A percentile compares a stretch with the other conserved stretches of the same genome.
Evolutionary conservation across 441 rosid genomes (phyloP).

Genomic region (Syzygium malaccense): DNA sequence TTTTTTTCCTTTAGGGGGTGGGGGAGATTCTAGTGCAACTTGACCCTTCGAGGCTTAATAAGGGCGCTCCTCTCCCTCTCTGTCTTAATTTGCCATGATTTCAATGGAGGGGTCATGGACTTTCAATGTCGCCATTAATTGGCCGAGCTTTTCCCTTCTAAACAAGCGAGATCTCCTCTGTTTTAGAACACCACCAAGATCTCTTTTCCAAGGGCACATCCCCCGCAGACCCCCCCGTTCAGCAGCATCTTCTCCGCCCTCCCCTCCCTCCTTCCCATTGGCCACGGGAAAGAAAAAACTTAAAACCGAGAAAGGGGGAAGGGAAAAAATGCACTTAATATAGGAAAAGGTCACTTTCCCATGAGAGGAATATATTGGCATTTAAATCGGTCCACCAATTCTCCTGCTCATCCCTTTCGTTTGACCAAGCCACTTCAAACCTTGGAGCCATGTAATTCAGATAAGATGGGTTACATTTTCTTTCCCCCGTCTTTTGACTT

Average conservation of each 20-base stretch:
- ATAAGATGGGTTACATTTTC: neutral
- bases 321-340: neutral
- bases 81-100: neutral
- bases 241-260: too few relatives aligned
- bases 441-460: neutral
- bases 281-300: neutral
- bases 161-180: neutral
- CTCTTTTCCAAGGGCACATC: neutral
- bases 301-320: neutral
- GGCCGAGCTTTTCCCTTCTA: neutral
- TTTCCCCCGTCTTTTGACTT: neutral
- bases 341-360: neutral
- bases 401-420: neutral
- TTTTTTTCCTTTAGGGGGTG: neutral
- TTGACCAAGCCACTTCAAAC: neutral
- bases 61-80: neutral
- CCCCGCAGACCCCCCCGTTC: neutral
- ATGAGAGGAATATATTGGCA: neutral
- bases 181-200: neutral
- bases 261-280: neutral
- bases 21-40: neutral
- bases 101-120: neutral
- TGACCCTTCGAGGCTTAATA: neutral
- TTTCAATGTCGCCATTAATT: neutral
- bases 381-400: neutral